A percentile compares a stretch with the other conserved stretches of the same genome.
phyloP scores from a whole-genome alignment of 345 rosid species.

The Leavenworthia alabamica region DNA sequence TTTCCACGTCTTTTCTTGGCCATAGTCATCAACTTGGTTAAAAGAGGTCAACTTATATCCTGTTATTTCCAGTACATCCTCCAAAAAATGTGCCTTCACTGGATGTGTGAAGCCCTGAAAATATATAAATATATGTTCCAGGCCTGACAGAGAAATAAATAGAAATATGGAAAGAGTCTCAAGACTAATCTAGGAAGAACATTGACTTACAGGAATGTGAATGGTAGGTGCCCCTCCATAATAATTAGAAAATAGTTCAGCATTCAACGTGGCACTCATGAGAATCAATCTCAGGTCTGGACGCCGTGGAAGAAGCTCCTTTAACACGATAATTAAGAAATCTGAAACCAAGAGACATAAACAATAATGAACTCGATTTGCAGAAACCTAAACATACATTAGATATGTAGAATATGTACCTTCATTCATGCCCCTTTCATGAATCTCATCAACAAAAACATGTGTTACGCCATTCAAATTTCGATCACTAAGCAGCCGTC shows the following conservation, averaged over 20 bases:
- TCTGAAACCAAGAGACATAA: conserved; percentile 40
- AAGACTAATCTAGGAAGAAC: not conserved
- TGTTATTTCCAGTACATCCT: conserved; percentile 81
- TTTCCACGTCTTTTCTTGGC: conserved; percentile 97
- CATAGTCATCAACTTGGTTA: conserved; percentile 98
- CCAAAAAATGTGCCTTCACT: conserved; percentile 75
- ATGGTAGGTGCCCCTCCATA: conserved; percentile 86
- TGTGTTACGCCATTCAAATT: conserved; percentile 88
- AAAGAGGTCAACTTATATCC: conserved; percentile 82
- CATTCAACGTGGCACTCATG: conserved; percentile 98
- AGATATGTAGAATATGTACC: conserved; percentile 39
- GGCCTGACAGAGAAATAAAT: not conserved
- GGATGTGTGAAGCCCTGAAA: conserved; percentile 89
- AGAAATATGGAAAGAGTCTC: not conserved
- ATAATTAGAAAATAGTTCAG: conserved; percentile 86
- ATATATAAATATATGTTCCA: not conserved
- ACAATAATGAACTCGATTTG: not conserved
- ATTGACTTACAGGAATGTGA: conserved; percentile 75
- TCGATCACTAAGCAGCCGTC: conserved; percentile 81
- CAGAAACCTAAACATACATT: not conserved
- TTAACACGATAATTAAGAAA: conserved; percentile 87
- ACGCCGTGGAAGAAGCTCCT: conserved; percentile 96
- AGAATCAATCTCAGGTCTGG: conserved; percentile 85
- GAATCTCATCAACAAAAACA: conserved; percentile 98
- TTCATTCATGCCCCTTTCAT: conserved; percentile 99